Base-by-base conservation (phyloP, 2,329 filamentous ascomycete species). In the Aspergillus eucalypticola region DNA sequence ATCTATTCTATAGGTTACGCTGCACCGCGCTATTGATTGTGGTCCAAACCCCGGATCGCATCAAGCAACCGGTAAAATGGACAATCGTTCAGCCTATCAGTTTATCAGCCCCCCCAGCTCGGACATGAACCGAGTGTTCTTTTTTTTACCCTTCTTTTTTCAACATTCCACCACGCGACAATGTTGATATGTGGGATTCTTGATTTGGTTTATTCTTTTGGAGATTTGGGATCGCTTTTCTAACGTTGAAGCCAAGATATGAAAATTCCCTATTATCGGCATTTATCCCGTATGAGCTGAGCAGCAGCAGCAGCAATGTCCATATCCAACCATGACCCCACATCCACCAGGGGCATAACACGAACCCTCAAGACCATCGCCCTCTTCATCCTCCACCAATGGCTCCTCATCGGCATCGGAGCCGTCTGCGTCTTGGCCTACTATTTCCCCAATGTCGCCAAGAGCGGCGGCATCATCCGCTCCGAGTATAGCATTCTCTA, bases 371-470 rank as follows among this genome's bases (percentile, higher is more conserved):
- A 69, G 44, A 64, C 60, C 11, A 62, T 64, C 32, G 27, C 67
- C 5, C 57, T 60, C n/a, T 68, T 75, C 48, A 64, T 78, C 54
- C 66, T 78, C 5, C 82, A 84, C 58, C 87, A 90, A 76, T 90
- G 87, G 84, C 83, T 90, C 58, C 78, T 90, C 17, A 81, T 89
- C 58, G 85, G 82, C 17, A 86, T 90, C 66, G 84, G 79, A 1
- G 62, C 85, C 21, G 76, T 79, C 29, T 82, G 77, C 74, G 78
- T 76, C 71, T 79, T 83, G 66, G 86, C 84, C 55, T 82, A 82
- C 65, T 75, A 84, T 76, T 78, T 86, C 68, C 77, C 84, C 6
- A 77, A 83, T 59, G 73, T 78, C 3, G 75, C 75, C 50, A 85
- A 84, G 67, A 74, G 80, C 51, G 79, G 76, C 44, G 76, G 76